Percentiles rank a stretch among this genome's conserved stretches.
phyloP scores from a whole-genome alignment of 371 early-diverging fungal genomes.

The Saksenaea vasiformis region DNA sequence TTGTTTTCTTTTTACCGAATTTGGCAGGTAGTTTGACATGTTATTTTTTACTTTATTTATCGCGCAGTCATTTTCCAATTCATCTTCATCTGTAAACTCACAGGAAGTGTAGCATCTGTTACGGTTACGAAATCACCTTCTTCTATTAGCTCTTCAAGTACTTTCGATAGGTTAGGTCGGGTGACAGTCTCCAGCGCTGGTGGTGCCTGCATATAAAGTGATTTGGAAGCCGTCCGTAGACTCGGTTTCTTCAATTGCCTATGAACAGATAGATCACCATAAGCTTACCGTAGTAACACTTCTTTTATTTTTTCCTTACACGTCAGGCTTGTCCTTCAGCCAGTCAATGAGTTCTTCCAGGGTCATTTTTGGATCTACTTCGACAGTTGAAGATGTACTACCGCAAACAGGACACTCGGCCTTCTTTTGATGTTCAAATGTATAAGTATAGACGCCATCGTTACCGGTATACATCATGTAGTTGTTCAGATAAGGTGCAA shows the following conservation, averaged over 20 bases:
- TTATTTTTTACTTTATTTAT: not conserved
- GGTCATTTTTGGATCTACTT: slow-evolving; percentile 48
- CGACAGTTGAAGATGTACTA: slow-evolving; percentile 39
- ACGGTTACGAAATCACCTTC: slow-evolving; percentile 69
- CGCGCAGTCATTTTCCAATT: slow-evolving; percentile 14
- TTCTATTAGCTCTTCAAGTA: slow-evolving; percentile 63
- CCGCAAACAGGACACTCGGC: slow-evolving; percentile 94
- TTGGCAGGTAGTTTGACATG: not conserved
- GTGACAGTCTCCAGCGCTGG: slow-evolving; percentile 68
- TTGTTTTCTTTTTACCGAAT: no score
- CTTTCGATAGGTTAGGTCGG: slow-evolving; percentile 70
- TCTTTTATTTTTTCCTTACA: slow-evolving; percentile 47
- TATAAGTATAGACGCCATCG: slow-evolving; percentile 87
- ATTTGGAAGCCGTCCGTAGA: slow-evolving; percentile 56
- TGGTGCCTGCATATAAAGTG: slow-evolving; percentile 85
- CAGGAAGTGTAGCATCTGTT: slow-evolving; percentile 76
- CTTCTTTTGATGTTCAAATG: slow-evolving; percentile 83
- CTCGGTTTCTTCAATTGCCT: slow-evolving; percentile 83
- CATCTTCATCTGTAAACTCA: slow-evolving; percentile 53
- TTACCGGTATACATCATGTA: slow-evolving; percentile 97
- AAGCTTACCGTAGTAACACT: not conserved
- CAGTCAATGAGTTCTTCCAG: slow-evolving; percentile 75
- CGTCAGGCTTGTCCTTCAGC: slow-evolving; percentile 70
- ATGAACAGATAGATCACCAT: not conserved
- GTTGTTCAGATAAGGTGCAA: slow-evolving; percentile 80